Base-by-base conservation (phyloP, 1,139 yeast species). In the Lodderomyces orthopsilosis region DNA sequence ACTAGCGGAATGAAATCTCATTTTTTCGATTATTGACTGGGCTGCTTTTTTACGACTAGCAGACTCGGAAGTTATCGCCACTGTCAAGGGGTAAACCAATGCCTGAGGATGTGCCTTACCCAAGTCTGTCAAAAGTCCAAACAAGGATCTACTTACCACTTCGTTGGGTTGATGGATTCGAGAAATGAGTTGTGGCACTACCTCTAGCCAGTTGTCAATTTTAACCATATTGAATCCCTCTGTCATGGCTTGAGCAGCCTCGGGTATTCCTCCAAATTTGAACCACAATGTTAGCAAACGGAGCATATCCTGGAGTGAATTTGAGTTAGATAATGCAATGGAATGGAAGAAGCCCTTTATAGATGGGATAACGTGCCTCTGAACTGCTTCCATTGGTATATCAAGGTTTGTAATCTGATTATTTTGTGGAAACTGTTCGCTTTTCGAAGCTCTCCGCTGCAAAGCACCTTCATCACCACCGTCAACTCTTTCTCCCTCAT, bases 101-200 rank as follows among this genome's bases (percentile, higher is more conserved):
- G 98, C 97, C 59, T 94, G 98, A 0, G 99, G 98, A 63, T 94
- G 98, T 1, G 93, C 94, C 53, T 87, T 83, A 40, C 98, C 98
- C 27, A 94, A 70, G 54, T 90, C 96, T 2, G 96, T 79, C 50
- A 94, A 70, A 33, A 94, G 68, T 0, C 91, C 88, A 55, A 89
- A 81, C 45, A 94, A 73, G 0, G 96, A 80, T 41, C 84, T 74
- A 51, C 95, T 83, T 15, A 94, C 96, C 19, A 80, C 76, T 41
- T 86, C 88, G 56, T 93, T 86, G 1, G 96, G 96, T 59, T 93
- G 98, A 59, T 94, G 98, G 51, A 94, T 93, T 48, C 97, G 86
- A 0, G 98, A 90, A 52, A 94, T 93, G 55, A 94, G 73, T 63
- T 94, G 99, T 0, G 99, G 98, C 24, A 93, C 77, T 19, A 94